Percentiles rank a stretch among this genome's conserved stretches.
Evolutionary conservation across 768 basidiomycete genomes (phyloP).

Genomic region (Leccinum barrowsii): DNA sequence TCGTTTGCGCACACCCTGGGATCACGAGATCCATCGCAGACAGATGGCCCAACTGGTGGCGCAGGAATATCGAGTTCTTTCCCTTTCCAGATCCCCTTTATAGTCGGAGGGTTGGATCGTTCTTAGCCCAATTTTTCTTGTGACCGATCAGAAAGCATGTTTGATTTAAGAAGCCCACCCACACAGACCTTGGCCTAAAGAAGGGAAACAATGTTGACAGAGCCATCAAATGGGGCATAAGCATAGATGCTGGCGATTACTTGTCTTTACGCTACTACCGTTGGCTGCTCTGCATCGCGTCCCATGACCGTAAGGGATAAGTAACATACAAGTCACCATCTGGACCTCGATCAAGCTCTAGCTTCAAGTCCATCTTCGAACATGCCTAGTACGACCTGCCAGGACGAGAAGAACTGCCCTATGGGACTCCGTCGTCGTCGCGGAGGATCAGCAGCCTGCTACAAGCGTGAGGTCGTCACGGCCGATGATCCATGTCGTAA

Average conservation of each 20-base stretch:
- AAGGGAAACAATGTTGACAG: not conserved
- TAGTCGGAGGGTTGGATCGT: not conserved
- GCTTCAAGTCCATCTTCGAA: not conserved
- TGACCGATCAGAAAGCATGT: not conserved
- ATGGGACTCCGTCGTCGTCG: too few species aligned
- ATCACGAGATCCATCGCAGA: not conserved
- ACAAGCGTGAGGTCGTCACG: not conserved
- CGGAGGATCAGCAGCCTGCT: not conserved
- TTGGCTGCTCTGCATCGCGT: not conserved
- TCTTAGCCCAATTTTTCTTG: not conserved
- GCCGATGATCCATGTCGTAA: not conserved
- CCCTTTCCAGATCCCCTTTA: not conserved
- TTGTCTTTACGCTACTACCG: too few species aligned
- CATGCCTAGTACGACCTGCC: too few species aligned
- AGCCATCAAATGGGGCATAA: not conserved
- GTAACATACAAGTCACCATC: not conserved
- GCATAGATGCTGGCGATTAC: not conserved
- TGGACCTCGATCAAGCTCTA: not conserved
- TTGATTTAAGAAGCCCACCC: not conserved
- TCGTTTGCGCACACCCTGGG: not conserved
- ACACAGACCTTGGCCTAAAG: not conserved
- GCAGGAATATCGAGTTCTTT: not conserved
- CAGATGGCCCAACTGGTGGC: not conserved
- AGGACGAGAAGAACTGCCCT: too few species aligned
- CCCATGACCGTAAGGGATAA: not conserved